Evolutionary conservation across 176 grass and related monocot genomes (phyloP).

Genomic region (Musa beccarii): DNA sequence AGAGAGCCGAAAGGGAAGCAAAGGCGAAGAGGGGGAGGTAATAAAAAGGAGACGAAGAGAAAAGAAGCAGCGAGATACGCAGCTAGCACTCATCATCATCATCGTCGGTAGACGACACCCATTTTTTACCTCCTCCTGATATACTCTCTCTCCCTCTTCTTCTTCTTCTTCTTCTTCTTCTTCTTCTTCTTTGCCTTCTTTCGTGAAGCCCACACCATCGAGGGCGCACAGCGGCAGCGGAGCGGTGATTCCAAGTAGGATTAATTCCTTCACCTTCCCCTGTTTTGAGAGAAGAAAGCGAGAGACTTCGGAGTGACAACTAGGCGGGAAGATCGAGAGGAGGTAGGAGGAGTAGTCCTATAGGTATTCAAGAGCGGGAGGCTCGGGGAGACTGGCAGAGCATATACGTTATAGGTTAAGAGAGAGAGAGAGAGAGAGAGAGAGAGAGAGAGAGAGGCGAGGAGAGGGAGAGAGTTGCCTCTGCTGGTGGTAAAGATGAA

Average conservation of each 20-base stretch:
- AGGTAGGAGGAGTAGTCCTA: neutral
- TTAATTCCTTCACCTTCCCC: neutral
- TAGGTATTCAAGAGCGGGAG: constrained; percentile 2
- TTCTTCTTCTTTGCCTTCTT: neutral
- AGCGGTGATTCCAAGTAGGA: neutral
- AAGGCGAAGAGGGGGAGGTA: neutral
- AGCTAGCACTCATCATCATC: neutral
- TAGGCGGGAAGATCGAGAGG: constrained; percentile 2
- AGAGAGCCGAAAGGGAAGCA: neutral
- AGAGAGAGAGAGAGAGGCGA: constrained; percentile 8
- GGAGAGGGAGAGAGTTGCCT: neutral
- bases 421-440: constrained; percentile 8
- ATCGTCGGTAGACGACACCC: neutral
- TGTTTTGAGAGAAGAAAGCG: neutral
- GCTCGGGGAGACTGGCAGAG: constrained; percentile 13
- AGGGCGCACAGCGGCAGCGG: neutral
- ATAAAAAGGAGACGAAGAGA: neutral
- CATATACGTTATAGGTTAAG: neutral
- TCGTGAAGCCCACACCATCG: neutral
- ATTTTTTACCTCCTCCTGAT: neutral
- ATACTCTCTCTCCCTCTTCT: neutral
- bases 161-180: neutral
- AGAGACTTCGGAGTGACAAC: neutral
- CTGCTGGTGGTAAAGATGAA: constrained; percentile 45
- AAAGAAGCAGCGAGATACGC: neutral